Conservation (phyloP, 1,139 yeast genomes). For the Pichia sp. region DNA sequence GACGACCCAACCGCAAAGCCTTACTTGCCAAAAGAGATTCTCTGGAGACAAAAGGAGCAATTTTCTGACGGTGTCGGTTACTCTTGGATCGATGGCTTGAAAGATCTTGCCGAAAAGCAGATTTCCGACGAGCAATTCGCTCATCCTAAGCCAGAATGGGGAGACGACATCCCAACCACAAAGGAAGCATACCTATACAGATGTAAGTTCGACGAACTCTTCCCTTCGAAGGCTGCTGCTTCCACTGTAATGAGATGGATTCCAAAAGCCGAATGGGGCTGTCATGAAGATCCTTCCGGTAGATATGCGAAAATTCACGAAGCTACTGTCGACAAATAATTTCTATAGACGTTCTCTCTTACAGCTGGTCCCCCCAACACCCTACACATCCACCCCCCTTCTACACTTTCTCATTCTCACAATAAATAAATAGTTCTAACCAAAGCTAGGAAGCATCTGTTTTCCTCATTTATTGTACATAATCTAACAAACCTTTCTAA, state of each 20-base stretch:
- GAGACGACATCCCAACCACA: constrained; percentile 87
- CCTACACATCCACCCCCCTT: too few species aligned
- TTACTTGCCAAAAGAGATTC: constrained; percentile 90
- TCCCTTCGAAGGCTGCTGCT: constrained; percentile 89
- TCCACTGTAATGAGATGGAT: constrained; percentile 98
- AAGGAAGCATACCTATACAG: constrained; percentile 99
- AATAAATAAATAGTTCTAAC: neutral
- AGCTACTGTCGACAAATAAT: constrained; percentile 41
- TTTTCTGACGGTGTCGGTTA: constrained; percentile 99
- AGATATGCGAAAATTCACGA: constrained; percentile 92
- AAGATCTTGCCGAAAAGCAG: constrained; percentile 86
- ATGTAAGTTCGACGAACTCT: constrained; percentile 87
- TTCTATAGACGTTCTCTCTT: neutral
- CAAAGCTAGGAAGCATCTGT: neutral
- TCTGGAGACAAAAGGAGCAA: constrained; percentile 99
- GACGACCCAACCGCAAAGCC: constrained; percentile 69
- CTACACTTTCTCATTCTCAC: constrained; percentile 3
- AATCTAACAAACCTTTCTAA: neutral
- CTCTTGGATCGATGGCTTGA: constrained; percentile 97
- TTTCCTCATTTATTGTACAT: neutral
- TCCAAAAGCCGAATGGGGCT: constrained; percentile 99
- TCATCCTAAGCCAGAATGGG: constrained; percentile 94
- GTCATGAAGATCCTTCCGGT: constrained; percentile 97
- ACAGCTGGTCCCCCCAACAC: too few species aligned
- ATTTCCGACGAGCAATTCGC: constrained; percentile 87